Evolutionary conservation across 2,329 filamentous ascomycete genomes (phyloP).

Genomic region (Pleurostoma richardsiae): DNA sequence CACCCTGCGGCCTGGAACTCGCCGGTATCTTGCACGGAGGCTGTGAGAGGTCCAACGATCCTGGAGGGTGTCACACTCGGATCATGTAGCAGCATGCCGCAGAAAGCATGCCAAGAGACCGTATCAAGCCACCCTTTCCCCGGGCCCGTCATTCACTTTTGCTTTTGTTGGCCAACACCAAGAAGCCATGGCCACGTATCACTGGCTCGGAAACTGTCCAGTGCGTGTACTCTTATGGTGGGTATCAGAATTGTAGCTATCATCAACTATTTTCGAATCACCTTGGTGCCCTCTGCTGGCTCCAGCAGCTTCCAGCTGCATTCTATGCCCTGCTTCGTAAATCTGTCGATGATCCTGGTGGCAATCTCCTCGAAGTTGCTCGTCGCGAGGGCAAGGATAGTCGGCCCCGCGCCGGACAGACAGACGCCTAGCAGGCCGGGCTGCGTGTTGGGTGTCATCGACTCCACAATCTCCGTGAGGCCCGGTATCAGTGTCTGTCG

Average conservation of each 20-base stretch:
- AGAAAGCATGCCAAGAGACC: background rate
- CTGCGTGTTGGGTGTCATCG: constrained; percentile 82
- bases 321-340: constrained; percentile 66
- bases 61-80: too few relatives aligned
- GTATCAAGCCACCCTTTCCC: background rate
- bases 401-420: constrained; percentile 89
- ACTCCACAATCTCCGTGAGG: constrained; percentile 82
- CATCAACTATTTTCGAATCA: constrained; percentile 27
- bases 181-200: background rate
- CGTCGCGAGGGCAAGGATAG: constrained; percentile 88
- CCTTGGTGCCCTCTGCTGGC: constrained; percentile 68
- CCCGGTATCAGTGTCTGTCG: constrained; percentile 88
- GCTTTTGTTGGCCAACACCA: background rate
- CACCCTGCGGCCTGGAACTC: too few relatives aligned
- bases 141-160: background rate
- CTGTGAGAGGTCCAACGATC: too few relatives aligned
- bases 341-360: constrained; percentile 67
- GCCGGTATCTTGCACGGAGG: too few relatives aligned
- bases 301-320: constrained; percentile 87
- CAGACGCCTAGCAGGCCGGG: constrained; percentile 90
- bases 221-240: background rate
- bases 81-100: too few relatives aligned
- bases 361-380: constrained; percentile 87
- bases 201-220: background rate
- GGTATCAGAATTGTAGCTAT: background rate